These are phyloP conservation scores for Striga hermonthica DNA, from an alignment of 305 asterid species.

Conservation along the genomic window DNA sequence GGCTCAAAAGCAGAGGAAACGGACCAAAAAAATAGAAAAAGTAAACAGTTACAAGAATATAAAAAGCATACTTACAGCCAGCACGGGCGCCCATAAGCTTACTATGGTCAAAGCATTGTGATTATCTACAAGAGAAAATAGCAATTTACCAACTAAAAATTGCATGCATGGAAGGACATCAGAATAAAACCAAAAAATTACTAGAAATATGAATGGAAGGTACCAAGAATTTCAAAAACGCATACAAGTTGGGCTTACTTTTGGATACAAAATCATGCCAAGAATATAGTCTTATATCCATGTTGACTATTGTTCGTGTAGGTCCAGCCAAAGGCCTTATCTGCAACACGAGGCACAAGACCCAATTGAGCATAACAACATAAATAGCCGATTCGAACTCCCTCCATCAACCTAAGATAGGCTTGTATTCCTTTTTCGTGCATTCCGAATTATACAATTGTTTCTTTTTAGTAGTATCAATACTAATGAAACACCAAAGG, in stretches of 20 bases:
- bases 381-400: conserved; percentile 9
- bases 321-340: conserved; percentile 78
- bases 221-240: conserved; percentile 25
- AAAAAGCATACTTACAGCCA: conserved; percentile 58
- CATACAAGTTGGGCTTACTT: conserved; percentile 46
- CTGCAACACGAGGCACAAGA: conserved; percentile 48
- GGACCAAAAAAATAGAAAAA: conserved; percentile 14
- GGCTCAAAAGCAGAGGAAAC: conserved; percentile 24
- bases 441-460: too few relatives aligned
- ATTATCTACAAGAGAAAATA: conserved; percentile 61
- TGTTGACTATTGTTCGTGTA: conserved; percentile 45
- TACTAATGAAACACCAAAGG: too few relatives aligned
- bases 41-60: conserved; percentile 20
- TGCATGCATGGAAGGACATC: conserved; percentile 17
- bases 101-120: conserved; percentile 76
- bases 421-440: too few relatives aligned
- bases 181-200: conserved; percentile 8
- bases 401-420: too few relatives aligned
- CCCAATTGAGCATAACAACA: conserved; percentile 17
- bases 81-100: conserved; percentile 93
- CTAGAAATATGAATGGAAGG: conserved; percentile 8
- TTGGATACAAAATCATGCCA: conserved; percentile 91
- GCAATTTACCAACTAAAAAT: conserved; percentile 26
- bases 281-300: conserved; percentile 52
- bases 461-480: too few relatives aligned